Evolutionary conservation across 2,329 filamentous ascomycete genomes (phyloP).

Genomic region (Fusarium penzigii): DNA sequence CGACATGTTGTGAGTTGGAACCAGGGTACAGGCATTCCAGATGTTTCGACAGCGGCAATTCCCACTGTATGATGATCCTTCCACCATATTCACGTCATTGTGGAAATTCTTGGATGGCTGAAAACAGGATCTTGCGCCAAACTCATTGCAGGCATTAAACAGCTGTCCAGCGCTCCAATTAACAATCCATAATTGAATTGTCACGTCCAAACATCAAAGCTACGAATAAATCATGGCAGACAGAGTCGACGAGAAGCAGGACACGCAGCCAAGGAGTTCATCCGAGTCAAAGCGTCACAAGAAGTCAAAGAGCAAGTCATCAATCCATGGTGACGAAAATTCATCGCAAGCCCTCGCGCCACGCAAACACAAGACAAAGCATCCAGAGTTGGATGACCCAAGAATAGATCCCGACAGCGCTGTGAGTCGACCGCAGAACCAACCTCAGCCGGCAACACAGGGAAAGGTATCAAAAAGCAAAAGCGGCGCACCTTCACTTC

Average conservation of each 20-base stretch:
- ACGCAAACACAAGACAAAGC: background rate
- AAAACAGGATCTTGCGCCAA: background rate
- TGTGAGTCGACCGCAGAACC: background rate
- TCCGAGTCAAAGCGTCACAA: background rate
- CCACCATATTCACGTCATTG: background rate
- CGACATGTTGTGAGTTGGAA: background rate
- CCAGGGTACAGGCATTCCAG: background rate
- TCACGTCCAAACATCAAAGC: background rate
- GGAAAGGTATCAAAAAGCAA: slow-evolving; percentile 1
- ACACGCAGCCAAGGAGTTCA: background rate
- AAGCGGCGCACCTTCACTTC: slow-evolving; percentile 12
- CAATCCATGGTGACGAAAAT: background rate
- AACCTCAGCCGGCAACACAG: background rate
- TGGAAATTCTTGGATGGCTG: background rate
- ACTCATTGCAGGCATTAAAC: background rate
- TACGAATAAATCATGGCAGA: background rate
- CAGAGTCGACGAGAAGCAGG: background rate
- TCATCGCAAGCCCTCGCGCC: background rate
- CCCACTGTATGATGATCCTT: background rate
- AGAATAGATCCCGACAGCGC: background rate
- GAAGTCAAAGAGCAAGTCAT: background rate
- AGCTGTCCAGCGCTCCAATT: background rate
- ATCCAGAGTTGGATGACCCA: background rate
- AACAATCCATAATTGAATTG: background rate
- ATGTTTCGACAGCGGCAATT: background rate